Evolutionary conservation across 2,329 filamentous ascomycete species (phyloP), one percentile per base, ranked within the genome.

Genomic region (Botryotinia globosa): DNA sequence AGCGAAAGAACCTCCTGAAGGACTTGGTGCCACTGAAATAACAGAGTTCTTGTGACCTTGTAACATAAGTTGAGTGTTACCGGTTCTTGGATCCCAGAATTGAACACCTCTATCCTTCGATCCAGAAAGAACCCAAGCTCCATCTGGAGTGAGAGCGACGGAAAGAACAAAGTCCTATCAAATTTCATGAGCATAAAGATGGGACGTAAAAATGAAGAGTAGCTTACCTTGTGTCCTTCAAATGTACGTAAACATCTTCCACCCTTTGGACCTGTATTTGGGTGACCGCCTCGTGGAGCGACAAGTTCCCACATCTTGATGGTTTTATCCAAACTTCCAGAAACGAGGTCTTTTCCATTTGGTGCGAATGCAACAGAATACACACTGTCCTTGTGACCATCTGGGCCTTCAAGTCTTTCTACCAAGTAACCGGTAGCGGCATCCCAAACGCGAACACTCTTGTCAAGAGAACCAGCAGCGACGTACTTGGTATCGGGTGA

Each of bases 291-390:
- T 77, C 92, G 88, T 62, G 91, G 89, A 34, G 92, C 88, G 72
- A 88, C 91, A 68, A 99, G 87, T 85, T 98, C 94, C 94, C 96
- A 99, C 92, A 98, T 97, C 86, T 98, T 97, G 86, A 98, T 98
- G 0, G 95, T 98, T 87, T 97, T 97, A 82, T 99, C 96, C 78
- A 98, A 85, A 87, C 92, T 97, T 75, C 96, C 96, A 79, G 92
- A 97, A 80, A 98, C 95, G 58, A 99, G 90, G 77, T 97, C 93
- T 79, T 94, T 92, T 74, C 95, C 95, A 78, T 92, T 95, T 42
- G 96, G 96, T 22, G 94, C 94, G 83, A 99, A 99, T 0, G 96
- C 95, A 34, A 99, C 96, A 20, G 92, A 95, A 82, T 98, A 98
- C 34, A 98, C 96, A 78, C 93, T 97, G 75, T 99, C 96, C 83